These are phyloP conservation scores for Anthracocystis setariae DNA, from an alignment of 1,284 basidiomycete species.

Conservation along the genomic window DNA sequence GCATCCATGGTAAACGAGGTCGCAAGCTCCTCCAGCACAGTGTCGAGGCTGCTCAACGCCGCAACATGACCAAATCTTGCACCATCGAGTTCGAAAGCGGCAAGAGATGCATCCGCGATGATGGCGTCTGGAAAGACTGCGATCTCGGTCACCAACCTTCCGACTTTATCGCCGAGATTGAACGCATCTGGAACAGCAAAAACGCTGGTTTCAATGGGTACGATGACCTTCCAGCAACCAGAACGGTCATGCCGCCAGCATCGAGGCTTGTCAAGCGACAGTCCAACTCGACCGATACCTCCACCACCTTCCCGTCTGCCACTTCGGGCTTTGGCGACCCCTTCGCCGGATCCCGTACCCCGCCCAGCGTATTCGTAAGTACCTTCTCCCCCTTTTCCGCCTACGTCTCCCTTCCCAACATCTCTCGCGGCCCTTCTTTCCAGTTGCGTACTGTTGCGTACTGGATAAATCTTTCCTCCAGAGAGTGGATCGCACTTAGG, in stretches of 20 bases:
- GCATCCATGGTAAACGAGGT: slow-evolving; percentile 46
- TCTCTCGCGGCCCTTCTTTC: not conserved
- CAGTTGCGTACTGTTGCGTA: too few species aligned
- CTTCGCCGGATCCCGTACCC: slow-evolving; percentile 36
- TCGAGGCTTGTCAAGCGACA: slow-evolving; percentile 29
- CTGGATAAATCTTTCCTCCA: too few species aligned
- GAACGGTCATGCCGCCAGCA: slow-evolving; percentile 1
- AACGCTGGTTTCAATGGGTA: slow-evolving; percentile 9
- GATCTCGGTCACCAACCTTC: slow-evolving; percentile 45
- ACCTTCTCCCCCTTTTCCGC: not conserved
- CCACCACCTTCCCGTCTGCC: slow-evolving; percentile 11
- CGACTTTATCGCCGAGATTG: slow-evolving; percentile 56
- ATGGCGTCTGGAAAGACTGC: slow-evolving; percentile 56
- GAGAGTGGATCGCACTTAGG: too few species aligned
- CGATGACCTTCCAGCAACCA: not conserved
- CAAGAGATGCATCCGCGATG: slow-evolving; percentile 54
- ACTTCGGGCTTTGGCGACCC: slow-evolving; percentile 16
- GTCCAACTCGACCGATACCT: slow-evolving; percentile 6
- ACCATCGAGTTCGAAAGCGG: slow-evolving; percentile 52
- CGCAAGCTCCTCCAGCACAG: slow-evolving; percentile 45
- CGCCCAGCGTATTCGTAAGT: slow-evolving; percentile 62
- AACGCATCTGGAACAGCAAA: slow-evolving; percentile 43
- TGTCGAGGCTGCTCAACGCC: slow-evolving; percentile 27
- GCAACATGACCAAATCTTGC: slow-evolving; percentile 36
- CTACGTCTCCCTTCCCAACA: not conserved